Base-by-base conservation (phyloP, 2,329 filamentous ascomycete species). In the Alternaria triticina region DNA sequence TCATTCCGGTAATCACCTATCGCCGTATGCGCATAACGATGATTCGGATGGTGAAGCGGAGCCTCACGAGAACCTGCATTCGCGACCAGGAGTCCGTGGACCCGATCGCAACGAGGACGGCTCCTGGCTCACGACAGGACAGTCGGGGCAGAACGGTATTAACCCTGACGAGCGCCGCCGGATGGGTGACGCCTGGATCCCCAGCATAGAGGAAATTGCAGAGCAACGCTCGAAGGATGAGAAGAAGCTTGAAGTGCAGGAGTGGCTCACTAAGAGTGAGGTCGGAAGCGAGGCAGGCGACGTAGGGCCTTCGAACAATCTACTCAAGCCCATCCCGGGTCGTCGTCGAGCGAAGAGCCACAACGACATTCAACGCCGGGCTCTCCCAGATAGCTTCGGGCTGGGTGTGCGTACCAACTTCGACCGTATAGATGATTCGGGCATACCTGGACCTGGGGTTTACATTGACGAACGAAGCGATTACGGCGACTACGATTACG, bases 221-320 rank as follows among this genome's bases (percentile, higher is more conserved):
- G 77, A 82, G 46, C 77, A 82, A 61, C 81, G 83, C 54, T 77
- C 82, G 33, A 76, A 82, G 30, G 80, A 82, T 4, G 83, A 86
- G 54, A 86, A 83, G 69, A 86, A 86, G 61, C 79, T 81, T 9
- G 84, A 86, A 57, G 86, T 88, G 33, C 80, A 82, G 55, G 78
- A 82, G 22, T 88, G 86, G 86, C 81, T 87, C 4, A 82, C 77
- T 13, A 80, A 77, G 56, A 82, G 77, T 59, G 78, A 81, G 59
- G 81, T 82, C 12, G 82, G 82, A n/a, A 86, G 82, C 66, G 82
- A 82, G 45, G 82, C 81, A 15, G 83, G 79, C 46, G 83, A 82
- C 57, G 65, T 80, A 78, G 56, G 54, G 28, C 52, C 71, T 49
- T 71, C 71, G 23, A 70, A 65, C 36, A 73, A 70, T 63, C 66